These are phyloP conservation scores for Kluyveromyces siamensis DNA, from an alignment of 805 yeast species.

Conservation along the genomic window DNA sequence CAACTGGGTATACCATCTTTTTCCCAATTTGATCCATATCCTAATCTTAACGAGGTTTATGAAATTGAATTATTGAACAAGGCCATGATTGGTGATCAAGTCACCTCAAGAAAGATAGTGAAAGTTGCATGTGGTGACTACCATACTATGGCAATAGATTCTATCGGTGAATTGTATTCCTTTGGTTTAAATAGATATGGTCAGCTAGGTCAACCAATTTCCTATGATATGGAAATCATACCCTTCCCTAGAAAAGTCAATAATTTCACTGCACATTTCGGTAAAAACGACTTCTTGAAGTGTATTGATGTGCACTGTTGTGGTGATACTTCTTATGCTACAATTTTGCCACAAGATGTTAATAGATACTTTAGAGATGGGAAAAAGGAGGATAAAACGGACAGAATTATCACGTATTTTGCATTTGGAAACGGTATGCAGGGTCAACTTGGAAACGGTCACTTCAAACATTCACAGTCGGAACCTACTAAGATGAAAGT, in stretches of 20 bases:
- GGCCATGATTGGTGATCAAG: constrained; percentile 9
- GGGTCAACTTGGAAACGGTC: constrained; percentile 81
- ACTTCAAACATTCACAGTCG: constrained; percentile 63
- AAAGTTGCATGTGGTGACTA: constrained; percentile 64
- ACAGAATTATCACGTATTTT: constrained; percentile 32
- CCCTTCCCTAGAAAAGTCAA: constrained; percentile 58
- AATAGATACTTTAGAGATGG: constrained; percentile 23
- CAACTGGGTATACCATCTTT: constrained; percentile 76
- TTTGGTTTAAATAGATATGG: constrained; percentile 85
- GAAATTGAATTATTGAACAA: constrained; percentile 33
- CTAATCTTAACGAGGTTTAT: constrained; percentile 38
- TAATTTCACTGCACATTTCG: constrained; percentile 33
- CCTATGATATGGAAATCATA: constrained; percentile 54
- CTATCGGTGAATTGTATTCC: constrained; percentile 61
- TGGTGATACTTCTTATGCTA: constrained; percentile 53
- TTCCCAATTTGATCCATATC: constrained; percentile 55
- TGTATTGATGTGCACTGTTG: constrained; percentile 57
- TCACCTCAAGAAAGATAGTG: constrained; percentile 36
- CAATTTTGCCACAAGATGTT: constrained; percentile 28
- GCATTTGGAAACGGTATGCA: constrained; percentile 77
- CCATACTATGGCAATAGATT: constrained; percentile 66
- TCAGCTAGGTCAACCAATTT: constrained; percentile 68
- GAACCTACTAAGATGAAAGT: constrained; percentile 49
- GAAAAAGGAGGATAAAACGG: constrained; percentile 11
- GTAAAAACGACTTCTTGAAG: constrained; percentile 35